phyloP scores from a whole-genome alignment of 2,329 filamentous ascomycete genomes.

The Chalaropsis ovoidea region DNA sequence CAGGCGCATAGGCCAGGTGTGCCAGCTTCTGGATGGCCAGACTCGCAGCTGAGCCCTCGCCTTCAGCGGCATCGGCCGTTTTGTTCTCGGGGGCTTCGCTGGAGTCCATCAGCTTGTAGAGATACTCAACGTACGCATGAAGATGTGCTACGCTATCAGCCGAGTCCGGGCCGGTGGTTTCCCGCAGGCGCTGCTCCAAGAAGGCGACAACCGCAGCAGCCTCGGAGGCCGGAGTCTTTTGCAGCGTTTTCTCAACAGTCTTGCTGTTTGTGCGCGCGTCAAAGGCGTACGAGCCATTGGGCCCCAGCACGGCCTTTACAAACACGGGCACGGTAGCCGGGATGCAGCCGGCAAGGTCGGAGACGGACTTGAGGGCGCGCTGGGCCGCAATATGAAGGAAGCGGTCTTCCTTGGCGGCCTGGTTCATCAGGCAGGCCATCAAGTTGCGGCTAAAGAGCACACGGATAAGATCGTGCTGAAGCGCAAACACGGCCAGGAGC shows the following conservation, averaged over 20 bases:
- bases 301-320: conserved; percentile 57
- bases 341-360: conserved; percentile 52
- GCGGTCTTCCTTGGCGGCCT: conserved; percentile 64
- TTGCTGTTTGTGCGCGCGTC: conserved; percentile 80
- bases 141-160: conserved; percentile 30
- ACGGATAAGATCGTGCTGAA: conserved; percentile 39
- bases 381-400: conserved; percentile 71
- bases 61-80: conserved; percentile 31
- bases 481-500: conserved; percentile 49
- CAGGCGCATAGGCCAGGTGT: conserved; percentile 45
- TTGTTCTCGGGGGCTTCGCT: conserved; percentile 30
- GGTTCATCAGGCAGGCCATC: conserved; percentile 71
- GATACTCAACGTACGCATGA: conserved; percentile 44
- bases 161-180: conserved; percentile 21
- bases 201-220: conserved; percentile 44
- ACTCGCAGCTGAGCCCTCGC: conserved; percentile 31
- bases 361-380: conserved; percentile 62
- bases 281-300: conserved; percentile 64
- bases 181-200: conserved; percentile 38
- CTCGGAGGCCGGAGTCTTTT: conserved; percentile 47
- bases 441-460: conserved; percentile 74
- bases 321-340: conserved; percentile 51
- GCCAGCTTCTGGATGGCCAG: conserved; percentile 44
- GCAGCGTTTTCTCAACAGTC: conserved; percentile 65
- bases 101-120: conserved; percentile 43